These are phyloP conservation scores for Papiliotrema flavescens DNA, from an alignment of 1,284 basidiomycete species.

Conservation along the genomic window DNA sequence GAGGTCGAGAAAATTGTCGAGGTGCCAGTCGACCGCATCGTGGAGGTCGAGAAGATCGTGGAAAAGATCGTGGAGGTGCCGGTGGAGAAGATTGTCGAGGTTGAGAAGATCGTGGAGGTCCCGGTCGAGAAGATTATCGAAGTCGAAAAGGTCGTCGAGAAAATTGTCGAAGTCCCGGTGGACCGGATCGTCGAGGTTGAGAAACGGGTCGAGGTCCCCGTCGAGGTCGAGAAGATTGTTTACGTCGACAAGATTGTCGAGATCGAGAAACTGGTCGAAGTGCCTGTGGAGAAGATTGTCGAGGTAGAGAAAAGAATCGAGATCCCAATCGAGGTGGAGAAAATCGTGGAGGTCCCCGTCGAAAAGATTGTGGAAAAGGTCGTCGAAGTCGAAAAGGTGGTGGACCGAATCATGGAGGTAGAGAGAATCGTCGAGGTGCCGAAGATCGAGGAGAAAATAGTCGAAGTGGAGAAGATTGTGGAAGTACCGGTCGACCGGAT, in stretches of 20 bases:
- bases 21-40: conserved; percentile 34
- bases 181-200: conserved; percentile 37
- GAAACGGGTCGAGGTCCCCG: conserved; percentile 31
- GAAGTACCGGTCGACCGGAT: conserved; percentile 31
- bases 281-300: conserved; percentile 36
- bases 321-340: conserved; percentile 35
- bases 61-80: conserved; percentile 35
- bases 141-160: conserved; percentile 41
- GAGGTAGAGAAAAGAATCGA: conserved; percentile 50
- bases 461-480: conserved; percentile 42
- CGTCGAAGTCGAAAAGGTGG: conserved; percentile 25
- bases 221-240: conserved; percentile 44
- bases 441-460: conserved; percentile 30
- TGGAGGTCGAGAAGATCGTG: conserved; percentile 37
- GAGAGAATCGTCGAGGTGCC: conserved; percentile 39
- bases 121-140: conserved; percentile 44
- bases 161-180: conserved; percentile 38
- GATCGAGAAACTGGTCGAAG: conserved; percentile 41
- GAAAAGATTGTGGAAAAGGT: conserved; percentile 40
- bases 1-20: conserved; percentile 51
- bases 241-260: conserved; percentile 42
- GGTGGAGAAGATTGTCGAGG: conserved; percentile 34
- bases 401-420: conserved; percentile 39
- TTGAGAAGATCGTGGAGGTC: conserved; percentile 38
- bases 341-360: conserved; percentile 35